Evolutionary conservation across 352 stramenopile species (phyloP).

Genomic region (Phytophthora europaea): DNA sequence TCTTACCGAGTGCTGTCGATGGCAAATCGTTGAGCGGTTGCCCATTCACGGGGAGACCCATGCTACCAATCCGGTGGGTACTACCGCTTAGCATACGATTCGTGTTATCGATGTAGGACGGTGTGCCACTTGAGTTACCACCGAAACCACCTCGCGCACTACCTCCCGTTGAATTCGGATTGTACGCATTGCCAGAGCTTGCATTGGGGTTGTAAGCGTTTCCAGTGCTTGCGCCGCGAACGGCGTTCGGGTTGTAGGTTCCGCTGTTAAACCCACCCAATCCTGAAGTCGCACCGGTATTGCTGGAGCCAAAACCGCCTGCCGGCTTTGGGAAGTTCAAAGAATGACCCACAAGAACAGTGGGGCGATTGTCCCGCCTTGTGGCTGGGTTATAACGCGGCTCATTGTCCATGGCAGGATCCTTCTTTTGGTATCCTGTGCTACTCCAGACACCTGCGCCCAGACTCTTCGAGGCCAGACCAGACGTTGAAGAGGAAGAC

Average conservation of each 20-base stretch:
- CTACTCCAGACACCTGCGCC: slow-evolving; percentile 82
- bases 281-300: slow-evolving; percentile 44
- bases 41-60: slow-evolving; percentile 62
- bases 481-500: slow-evolving; percentile 43
- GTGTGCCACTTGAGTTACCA: slow-evolving; percentile 27
- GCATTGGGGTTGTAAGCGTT: slow-evolving; percentile 46
- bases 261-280: slow-evolving; percentile 56
- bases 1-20: slow-evolving; percentile 77
- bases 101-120: slow-evolving; percentile 66
- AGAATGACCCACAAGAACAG: slow-evolving; percentile 82
- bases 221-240: slow-evolving; percentile 43
- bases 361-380: slow-evolving; percentile 85
- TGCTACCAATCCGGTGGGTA: slow-evolving; percentile 48
- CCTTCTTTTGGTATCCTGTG: slow-evolving; percentile 84
- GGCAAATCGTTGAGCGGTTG: slow-evolving; percentile 53
- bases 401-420: slow-evolving; percentile 43
- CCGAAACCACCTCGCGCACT: slow-evolving; percentile 29
- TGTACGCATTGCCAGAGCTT: slow-evolving; percentile 34
- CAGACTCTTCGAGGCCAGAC: slow-evolving; percentile 48
- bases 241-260: slow-evolving; percentile 54
- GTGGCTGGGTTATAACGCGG: slow-evolving; percentile 60
- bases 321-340: slow-evolving; percentile 78
- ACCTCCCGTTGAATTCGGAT: slow-evolving; percentile 31
- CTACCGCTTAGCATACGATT: slow-evolving; percentile 63
- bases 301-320: slow-evolving; percentile 46